Percentiles rank a stretch among this genome's conserved stretches.
phyloP scores from a whole-genome alignment of 2,329 filamentous ascomycete genomes.

The Elsinoe batatas region DNA sequence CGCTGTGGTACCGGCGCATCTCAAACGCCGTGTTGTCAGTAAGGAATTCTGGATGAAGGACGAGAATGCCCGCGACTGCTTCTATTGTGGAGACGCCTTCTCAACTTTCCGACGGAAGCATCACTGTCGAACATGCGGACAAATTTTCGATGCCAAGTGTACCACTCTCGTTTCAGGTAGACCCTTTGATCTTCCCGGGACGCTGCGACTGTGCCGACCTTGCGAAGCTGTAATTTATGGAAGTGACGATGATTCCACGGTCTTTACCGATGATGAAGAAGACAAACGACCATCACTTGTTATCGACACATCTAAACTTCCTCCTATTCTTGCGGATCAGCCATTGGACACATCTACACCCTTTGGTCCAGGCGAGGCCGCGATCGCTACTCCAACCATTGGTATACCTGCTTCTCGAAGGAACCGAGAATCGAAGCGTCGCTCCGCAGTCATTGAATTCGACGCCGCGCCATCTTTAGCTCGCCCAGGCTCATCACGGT shows the following conservation, averaged over 20 bases:
- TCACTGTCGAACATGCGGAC: conserved; percentile 91
- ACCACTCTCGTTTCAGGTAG: conserved; percentile 82
- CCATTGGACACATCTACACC: neutral
- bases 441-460: conserved; percentile 83
- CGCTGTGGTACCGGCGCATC: conserved; percentile 42
- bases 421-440: conserved; percentile 66
- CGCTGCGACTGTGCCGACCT: conserved; percentile 80
- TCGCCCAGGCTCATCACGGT: conserved; percentile 88
- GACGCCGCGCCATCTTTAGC: conserved; percentile 67
- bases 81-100: conserved; percentile 81
- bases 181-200: conserved; percentile 76
- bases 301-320: conserved; percentile 2
- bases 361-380: conserved; percentile 16
- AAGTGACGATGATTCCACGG: conserved; percentile 84
- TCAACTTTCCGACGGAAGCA: conserved; percentile 93
- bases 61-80: conserved; percentile 95
- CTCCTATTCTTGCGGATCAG: conserved; percentile 37
- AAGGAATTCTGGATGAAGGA: conserved; percentile 99
- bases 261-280: conserved; percentile 65
- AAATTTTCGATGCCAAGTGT: conserved; percentile 96
- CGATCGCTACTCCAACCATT: conserved; percentile 49
- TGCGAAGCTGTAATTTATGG: conserved; percentile 87
- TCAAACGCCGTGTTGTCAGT: conserved; percentile 78
- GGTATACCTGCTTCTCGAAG: conserved; percentile 56
- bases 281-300: conserved; percentile 11